Evolutionary conservation across 495 filamentous ascomycete species (phyloP), one percentile per base, ranked within the genome.

Genomic region (Penicillium mononematosum): DNA sequence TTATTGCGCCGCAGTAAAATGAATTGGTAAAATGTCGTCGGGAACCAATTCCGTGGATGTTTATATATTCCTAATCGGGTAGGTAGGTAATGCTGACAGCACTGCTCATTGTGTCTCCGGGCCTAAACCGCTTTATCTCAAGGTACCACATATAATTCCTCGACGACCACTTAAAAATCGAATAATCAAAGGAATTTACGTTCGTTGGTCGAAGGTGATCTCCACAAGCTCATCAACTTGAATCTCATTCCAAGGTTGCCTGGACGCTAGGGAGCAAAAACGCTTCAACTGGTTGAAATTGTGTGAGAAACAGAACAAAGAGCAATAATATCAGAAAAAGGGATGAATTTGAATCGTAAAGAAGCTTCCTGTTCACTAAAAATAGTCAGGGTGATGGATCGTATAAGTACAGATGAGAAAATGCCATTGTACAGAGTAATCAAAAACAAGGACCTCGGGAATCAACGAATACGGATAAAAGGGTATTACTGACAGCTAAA

Each of bases 41-140:
- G 47, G 19, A 38, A n/a, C 24, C 11, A 50, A 2, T 36, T 12
- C 47, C 47, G 47, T 19, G 19, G 47, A 50, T 50, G 47, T 22
- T 36, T 24, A 36, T 24, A 22, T 44, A 25, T 45, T 24, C 43
- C 20, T 24, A 14, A 2, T 16, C 5, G 3, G 43, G 43, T 45
- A 45, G 12, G 36, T 1, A 24, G 47, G 47, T 50, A 29, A 50
- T 50, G 7, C n/a, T 50, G 31, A 50, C 46, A 27, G 29, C 29
- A 22, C 29, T 16, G 12, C 32, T n/a, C 36, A 38, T 38, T 38
- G 4, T 38, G 14, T 38, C 14, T n/a, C 14, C 16, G 16, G 5
- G 14, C 16, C 6, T n/a, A 5, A 38, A 2, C 5, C 5, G 14
- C 1, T 38, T 12, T n/a, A 38, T n/a, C 0, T 9, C 5, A 38